Percentiles rank a stretch among this genome's conserved stretches.
phyloP scores from a whole-genome alignment of 2,329 filamentous ascomycete genomes.

The Botrytis deweyae region DNA sequence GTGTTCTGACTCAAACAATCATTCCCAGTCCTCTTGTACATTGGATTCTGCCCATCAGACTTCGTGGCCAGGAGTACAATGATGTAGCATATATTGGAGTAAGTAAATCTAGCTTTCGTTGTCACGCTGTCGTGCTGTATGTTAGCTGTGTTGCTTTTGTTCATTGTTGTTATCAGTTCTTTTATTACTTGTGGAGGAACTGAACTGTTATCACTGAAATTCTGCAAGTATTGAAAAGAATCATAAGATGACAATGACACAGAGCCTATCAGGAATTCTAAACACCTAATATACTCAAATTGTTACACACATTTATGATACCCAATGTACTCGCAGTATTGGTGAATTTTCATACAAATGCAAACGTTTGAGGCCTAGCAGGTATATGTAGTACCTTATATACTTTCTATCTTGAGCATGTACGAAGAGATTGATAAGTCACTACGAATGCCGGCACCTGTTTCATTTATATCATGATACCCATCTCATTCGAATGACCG shows the following conservation, averaged over 20 bases:
- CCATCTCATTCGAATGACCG: not conserved
- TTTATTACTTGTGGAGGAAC: not conserved
- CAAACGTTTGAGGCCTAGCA: not conserved
- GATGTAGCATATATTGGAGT: constrained; percentile 86
- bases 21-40: constrained; percentile 73
- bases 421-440: not conserved
- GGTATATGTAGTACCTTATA: not conserved
- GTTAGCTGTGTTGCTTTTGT: not conserved
- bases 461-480: not conserved
- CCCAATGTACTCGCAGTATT: not conserved
- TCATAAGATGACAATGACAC: not conserved
- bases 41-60: constrained; percentile 75
- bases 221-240: not conserved
- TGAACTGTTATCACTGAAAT: not conserved
- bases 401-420: not conserved
- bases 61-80: constrained; percentile 68
- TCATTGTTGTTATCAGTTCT: not conserved
- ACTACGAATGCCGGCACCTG: not conserved
- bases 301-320: not conserved
- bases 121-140: not conserved
- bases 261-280: not conserved
- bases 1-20: constrained; percentile 76
- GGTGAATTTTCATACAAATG: not conserved
- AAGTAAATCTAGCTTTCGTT: constrained; percentile 42
- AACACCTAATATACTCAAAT: not conserved